phyloP scores from a whole-genome alignment of 2,329 filamentous ascomycete genomes.

The Cylindrodendrum hubeiense region DNA sequence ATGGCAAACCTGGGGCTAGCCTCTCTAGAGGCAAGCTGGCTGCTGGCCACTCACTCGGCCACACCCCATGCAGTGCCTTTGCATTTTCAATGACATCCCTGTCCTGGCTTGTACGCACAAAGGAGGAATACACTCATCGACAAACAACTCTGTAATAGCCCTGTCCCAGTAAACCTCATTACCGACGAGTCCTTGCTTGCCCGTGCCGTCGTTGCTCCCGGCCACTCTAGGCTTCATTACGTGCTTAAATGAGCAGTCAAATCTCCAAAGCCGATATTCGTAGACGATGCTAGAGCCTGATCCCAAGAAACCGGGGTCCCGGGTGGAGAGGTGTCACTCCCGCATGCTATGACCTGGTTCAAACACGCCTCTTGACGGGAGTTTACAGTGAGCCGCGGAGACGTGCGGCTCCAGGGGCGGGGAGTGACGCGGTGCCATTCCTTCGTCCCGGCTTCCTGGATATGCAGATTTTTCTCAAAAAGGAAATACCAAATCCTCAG shows the following conservation, averaged over 20 bases:
- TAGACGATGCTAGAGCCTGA: no score
- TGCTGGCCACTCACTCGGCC: not conserved
- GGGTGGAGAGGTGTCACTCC: not conserved
- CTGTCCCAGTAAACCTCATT: not conserved
- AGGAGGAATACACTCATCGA: not conserved
- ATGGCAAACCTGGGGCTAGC: not conserved
- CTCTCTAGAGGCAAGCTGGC: not conserved
- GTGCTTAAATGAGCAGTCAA: not conserved
- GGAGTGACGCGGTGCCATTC: slow-evolving; percentile 17
- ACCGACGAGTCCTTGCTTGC: slow-evolving; percentile 11
- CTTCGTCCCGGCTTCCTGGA: slow-evolving; percentile 29
- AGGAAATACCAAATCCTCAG: slow-evolving; percentile 22
- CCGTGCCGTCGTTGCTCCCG: slow-evolving; percentile 15
- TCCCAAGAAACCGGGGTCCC: not conserved
- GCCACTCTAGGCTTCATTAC: not conserved
- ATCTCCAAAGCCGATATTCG: not conserved
- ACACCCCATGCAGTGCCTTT: not conserved
- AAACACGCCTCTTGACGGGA: not conserved
- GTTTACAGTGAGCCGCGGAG: not conserved
- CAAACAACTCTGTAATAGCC: not conserved
- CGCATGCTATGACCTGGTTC: not conserved
- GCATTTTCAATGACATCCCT: not conserved
- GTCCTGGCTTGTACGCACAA: not conserved
- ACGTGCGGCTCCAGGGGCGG: not conserved
- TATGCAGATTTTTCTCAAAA: slow-evolving; percentile 29